Evolutionary conservation across 176 grass and related monocot genomes (phyloP), one percentile per base, ranked within the genome.

Genomic region (Oryza coarctata): DNA sequence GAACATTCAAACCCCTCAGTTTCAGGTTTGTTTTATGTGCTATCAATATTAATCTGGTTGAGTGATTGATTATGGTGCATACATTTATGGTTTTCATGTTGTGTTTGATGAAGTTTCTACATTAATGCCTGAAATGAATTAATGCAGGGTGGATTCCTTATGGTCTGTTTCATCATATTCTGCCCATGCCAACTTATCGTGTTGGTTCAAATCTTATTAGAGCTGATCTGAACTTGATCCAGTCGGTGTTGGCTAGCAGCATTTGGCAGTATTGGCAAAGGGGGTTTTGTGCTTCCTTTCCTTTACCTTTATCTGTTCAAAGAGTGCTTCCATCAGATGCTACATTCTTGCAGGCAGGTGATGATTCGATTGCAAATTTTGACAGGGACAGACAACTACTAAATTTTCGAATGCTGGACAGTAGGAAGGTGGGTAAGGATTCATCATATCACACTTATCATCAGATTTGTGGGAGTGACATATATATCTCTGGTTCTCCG

Each of bases 181-280:
- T 92, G 27, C 90, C 89, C 15, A 76, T 98, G 68, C 95, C 90
- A 68, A 74, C 87, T 41, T 93, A 98, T 84, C 88, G 78, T 73
- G 85, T 98, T 67, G 90, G 90, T 84, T 93, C 86, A 57, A 91
- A 87, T 87, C 85, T 93, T 86, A 91, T 97, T 94, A 94, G 90
- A 90, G 86, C 78, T 78, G 92, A 94, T 68, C 87, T 80, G 33
- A 81, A 94, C 81, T 88, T 97, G 73, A 84, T 73, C 65, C 90
- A 90, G 63, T 94, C 92, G 8, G 77, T 97, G 35, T 77, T 92
- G 83, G 85, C 92, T 73, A 77, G 76, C 78, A 92, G 88, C 65
- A 87, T 87, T 63, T 98, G 95, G 90, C 92, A 98, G 79, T 92
- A 95, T 88, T 94, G 95, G 95, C 95, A 91, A 90, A 93, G 84